phyloP scores from a whole-genome alignment of 1,139 yeast genomes.

The Saccharomyces uvarum region DNA sequence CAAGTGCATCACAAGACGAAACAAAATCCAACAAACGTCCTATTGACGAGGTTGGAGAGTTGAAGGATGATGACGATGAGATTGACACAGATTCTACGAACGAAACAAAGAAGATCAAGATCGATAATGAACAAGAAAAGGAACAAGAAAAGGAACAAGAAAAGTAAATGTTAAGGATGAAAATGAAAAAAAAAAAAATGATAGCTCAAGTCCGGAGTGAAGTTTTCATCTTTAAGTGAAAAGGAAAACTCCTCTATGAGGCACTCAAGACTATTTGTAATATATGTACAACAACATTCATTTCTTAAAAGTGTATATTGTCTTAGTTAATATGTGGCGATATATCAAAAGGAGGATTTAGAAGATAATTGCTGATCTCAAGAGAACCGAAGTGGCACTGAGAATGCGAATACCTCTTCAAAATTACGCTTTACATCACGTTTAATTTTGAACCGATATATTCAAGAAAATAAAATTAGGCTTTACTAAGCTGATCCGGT shows the following conservation, averaged over 20 bases:
- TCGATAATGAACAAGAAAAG: slow-evolving; percentile 1
- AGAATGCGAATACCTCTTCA: background rate
- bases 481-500: background rate
- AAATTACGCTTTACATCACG: no score
- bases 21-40: background rate
- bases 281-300: background rate
- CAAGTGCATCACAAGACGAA: background rate
- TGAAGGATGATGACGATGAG: slow-evolving; percentile 1
- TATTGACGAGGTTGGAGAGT: background rate
- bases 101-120: slow-evolving; percentile 1
- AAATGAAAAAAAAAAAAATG: background rate
- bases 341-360: background rate
- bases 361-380: background rate
- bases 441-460: background rate
- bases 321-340: background rate
- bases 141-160: background rate
- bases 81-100: background rate
- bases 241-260: background rate
- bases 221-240: background rate
- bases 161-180: background rate
- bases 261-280: background rate
- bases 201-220: background rate
- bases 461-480: background rate
- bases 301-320: background rate
- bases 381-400: background rate